Base-by-base conservation (phyloP, 331 rosid species). In the Malus hybrid region DNA sequence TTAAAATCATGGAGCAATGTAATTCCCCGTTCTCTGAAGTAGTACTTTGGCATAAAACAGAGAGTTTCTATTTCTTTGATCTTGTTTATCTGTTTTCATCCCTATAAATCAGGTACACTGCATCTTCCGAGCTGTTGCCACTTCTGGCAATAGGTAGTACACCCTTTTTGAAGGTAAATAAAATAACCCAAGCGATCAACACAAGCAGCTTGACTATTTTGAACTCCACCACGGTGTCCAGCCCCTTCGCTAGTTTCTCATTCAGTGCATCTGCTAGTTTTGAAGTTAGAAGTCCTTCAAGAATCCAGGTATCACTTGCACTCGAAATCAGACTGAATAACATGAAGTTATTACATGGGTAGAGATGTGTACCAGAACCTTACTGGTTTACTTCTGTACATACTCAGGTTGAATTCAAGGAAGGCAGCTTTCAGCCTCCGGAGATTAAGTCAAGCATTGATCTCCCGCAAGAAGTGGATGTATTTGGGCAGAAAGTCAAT, bases 81-180 rank as follows among this genome's bases (percentile, higher is more conserved):
- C 36, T 50, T 26, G 3, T 10, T 64, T 7, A 53, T 74, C 19
- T 80, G 14, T 19, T 69, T 58, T 19, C 4, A 29, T 19, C 50
- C 19, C 57, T 52, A n/a, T 80, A 70, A 70, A 53, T 77, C 86
- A 94, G 99, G 91, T 94, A 91, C 84, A 94, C 99, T 18, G 95
- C 97, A 68, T 90, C 85, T 80, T 94, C 97, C 0, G 99, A 94
- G 84, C 82, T 94, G 76, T 79, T 91, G 86, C 99, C 99, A 44
- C 95, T 94, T 79, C 81, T 94, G 71, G 97, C 97, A 66, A 84
- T 77, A 19, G 96, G 97, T 66, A n/a, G 90, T 46, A 82, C 86
- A 56, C 93, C 99, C 32, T 82, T 94, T 70, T 69, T 90, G 84
- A 92, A 88, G 79, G 95, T 94, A 46, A 89, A 87, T 64, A 87